Conservation (phyloP, 148 eudicot species). For the Persicaria maculosa region DNA sequence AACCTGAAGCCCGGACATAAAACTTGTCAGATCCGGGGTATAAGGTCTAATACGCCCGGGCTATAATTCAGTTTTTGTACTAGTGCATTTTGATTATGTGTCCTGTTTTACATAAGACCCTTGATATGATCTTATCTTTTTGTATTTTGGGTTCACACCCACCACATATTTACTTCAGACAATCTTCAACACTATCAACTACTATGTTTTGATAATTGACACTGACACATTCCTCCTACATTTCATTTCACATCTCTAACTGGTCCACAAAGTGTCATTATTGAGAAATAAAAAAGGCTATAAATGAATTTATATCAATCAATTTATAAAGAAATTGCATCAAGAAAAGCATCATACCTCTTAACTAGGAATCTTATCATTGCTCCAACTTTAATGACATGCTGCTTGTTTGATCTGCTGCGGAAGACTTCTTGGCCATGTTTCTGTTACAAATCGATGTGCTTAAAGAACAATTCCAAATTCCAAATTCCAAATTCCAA, state of each 20-base stretch:
- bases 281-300: neutral
- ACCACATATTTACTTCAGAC: no score
- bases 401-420: conserved; percentile 53
- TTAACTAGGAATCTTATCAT: conserved; percentile 63
- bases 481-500: neutral
- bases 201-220: neutral
- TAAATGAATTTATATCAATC: neutral
- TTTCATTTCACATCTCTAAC: neutral
- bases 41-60: no score
- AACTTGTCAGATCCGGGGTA: no score
- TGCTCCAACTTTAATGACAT: conserved; percentile 62
- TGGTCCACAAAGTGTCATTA: neutral
- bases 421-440: conserved; percentile 43
- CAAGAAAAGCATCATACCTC: conserved; percentile 35
- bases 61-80: no score
- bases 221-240: neutral
- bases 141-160: no score
- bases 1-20: no score
- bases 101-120: no score
- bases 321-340: neutral
- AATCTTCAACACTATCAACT: no score
- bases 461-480: no score
- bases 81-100: no score
- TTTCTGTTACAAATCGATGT: conserved; percentile 60
- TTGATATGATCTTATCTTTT: no score